Conservation (phyloP, 129 eudicot species). For the Erigeron canadensis region DNA sequence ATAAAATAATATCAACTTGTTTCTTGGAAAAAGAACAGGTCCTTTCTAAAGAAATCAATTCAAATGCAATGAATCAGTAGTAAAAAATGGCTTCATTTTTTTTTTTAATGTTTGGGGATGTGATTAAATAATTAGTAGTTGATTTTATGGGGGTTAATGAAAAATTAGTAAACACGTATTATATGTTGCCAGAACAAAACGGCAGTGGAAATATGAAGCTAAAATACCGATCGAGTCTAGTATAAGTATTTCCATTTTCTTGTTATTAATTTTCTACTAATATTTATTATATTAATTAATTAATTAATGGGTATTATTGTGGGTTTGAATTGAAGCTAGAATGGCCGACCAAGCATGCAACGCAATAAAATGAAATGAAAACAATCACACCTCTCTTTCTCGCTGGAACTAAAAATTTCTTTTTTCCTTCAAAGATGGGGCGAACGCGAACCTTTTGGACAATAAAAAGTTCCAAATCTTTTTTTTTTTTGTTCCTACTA, state of each 20-base stretch:
- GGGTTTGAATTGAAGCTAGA: slow-evolving; percentile 50
- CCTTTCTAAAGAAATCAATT: slow-evolving; percentile 40
- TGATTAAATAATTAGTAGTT: slow-evolving; percentile 19
- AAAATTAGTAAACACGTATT: slow-evolving; percentile 29
- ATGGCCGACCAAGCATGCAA: slow-evolving; percentile 99
- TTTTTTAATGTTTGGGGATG: background rate
- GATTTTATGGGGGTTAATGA: slow-evolving; percentile 22
- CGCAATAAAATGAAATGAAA: slow-evolving; percentile 43
- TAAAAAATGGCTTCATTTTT: slow-evolving; percentile 4
- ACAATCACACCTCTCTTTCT: slow-evolving; percentile 22
- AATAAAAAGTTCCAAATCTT: slow-evolving; percentile 17
- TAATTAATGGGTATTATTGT: background rate
- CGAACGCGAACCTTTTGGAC: slow-evolving; percentile 47
- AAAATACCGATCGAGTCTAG: too few relatives aligned
- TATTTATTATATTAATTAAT: slow-evolving; percentile 23
- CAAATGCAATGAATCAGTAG: slow-evolving; percentile 48
- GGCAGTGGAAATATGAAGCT: slow-evolving; percentile 27
- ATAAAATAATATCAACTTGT: slow-evolving; percentile 14
- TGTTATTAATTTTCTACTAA: background rate
- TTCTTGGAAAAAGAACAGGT: slow-evolving; percentile 32
- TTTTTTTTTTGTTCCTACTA: background rate
- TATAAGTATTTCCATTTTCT: too few relatives aligned
- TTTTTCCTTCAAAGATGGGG: slow-evolving; percentile 37
- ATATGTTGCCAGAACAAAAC: slow-evolving; percentile 46
- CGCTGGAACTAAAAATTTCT: slow-evolving; percentile 21